A percentile compares a stretch with the other conserved stretches of the same genome.
phyloP scores from a whole-genome alignment of 352 stramenopile species.

The Pythium apleroticum region DNA sequence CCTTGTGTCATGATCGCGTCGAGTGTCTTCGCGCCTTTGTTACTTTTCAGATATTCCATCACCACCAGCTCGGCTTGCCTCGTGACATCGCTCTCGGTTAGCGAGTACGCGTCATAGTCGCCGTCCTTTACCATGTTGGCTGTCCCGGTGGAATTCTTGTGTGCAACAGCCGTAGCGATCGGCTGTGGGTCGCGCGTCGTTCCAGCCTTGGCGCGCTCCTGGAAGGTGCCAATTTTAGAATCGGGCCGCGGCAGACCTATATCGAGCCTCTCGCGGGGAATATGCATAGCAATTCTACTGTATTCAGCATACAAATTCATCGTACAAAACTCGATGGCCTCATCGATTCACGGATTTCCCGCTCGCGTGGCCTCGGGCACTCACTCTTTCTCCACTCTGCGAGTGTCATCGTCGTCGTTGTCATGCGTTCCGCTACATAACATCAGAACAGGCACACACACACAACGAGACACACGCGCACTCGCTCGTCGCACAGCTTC shows the following conservation, averaged over 20 bases:
- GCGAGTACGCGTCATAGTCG: neutral
- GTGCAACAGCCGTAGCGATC: neutral
- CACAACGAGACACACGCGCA: neutral
- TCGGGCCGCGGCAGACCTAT: neutral
- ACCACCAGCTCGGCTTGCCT: conserved; percentile 68
- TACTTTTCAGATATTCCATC: conserved; percentile 70
- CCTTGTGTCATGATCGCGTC: conserved; percentile 51
- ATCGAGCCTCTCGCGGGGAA: neutral
- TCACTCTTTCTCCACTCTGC: neutral
- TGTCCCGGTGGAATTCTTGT: neutral
- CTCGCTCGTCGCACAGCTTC: neutral
- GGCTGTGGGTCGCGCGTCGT: neutral
- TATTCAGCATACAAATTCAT: conserved; percentile 31
- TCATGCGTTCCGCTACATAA: neutral
- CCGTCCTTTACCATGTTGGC: conserved; percentile 29
- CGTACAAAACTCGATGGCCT: conserved; percentile 19
- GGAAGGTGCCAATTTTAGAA: conserved; percentile 8
- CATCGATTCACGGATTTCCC: neutral
- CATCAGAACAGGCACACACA: neutral
- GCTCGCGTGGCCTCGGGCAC: neutral
- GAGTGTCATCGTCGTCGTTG: neutral
- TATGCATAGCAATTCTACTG: conserved; percentile 16
- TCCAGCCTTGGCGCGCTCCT: neutral
- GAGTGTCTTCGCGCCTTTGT: conserved; percentile 51
- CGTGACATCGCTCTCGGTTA: conserved; percentile 38